A percentile compares a stretch with the other conserved stretches of the same genome.
Evolutionary conservation across 169 alveolate genomes (phyloP).

Genomic region (Plasmodium billcollinsi): DNA sequence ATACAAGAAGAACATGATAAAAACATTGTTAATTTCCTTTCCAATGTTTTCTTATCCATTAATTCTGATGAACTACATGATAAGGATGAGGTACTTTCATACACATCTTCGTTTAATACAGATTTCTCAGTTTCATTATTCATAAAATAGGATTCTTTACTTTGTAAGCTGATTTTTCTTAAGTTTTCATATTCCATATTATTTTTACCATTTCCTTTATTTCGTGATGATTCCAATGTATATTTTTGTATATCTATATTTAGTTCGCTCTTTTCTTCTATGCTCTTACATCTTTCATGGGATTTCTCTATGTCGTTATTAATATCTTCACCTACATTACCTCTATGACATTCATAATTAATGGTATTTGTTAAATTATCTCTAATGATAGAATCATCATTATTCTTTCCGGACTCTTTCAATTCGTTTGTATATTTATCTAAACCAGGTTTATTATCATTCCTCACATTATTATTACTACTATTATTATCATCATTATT

Average conservation of each 20-base stretch:
- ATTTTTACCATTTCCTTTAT: neutral
- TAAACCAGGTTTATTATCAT: too few relatives aligned
- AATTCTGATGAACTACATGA: constrained; percentile 35
- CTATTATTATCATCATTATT: too few relatives aligned
- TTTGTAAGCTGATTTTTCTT: neutral
- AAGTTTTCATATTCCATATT: neutral
- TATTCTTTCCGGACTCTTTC: neutral
- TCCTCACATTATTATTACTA: too few relatives aligned
- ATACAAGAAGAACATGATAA: constrained; percentile 59
- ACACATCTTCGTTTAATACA: neutral
- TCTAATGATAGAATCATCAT: neutral
- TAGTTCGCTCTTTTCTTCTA: neutral
- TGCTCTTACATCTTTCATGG: neutral
- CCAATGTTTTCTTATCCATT: constrained; percentile 23
- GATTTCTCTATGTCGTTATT: neutral
- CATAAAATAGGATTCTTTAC: neutral
- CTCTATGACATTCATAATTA: neutral
- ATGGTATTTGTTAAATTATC: neutral
- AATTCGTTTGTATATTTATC: too few relatives aligned
- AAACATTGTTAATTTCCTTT: constrained; percentile 34
- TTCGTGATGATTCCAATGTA: neutral
- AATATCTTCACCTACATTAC: neutral
- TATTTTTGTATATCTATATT: neutral
- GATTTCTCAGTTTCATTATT: neutral
- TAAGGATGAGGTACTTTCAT: neutral